Conservation (phyloP, 352 stramenopile species). For the Phytophthora cactorum region DNA sequence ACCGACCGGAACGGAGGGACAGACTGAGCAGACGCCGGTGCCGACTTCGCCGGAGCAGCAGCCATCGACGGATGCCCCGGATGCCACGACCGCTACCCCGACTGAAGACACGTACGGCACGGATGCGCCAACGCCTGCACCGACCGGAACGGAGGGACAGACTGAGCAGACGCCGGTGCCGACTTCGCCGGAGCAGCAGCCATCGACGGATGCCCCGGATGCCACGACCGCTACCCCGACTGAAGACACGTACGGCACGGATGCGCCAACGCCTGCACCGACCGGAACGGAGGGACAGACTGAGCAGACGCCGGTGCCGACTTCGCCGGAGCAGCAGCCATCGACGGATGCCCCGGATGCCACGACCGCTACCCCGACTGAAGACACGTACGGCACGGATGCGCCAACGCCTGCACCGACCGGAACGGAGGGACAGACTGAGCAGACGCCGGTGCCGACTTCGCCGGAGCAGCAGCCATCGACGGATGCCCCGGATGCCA, state of each 20-base stretch:
- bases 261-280: background rate
- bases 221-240: background rate
- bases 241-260: background rate
- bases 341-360: background rate
- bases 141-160: background rate
- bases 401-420: background rate
- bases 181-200: background rate
- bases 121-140: slow-evolving; percentile 1
- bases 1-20: background rate
- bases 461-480: background rate
- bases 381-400: background rate
- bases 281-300: background rate
- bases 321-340: background rate
- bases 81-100: background rate
- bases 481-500: background rate
- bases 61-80: background rate
- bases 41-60: background rate
- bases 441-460: background rate
- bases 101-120: slow-evolving; percentile 1
- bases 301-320: background rate
- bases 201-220: background rate
- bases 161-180: slow-evolving; percentile 1
- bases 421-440: background rate
- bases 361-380: background rate
- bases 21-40: slow-evolving; percentile 1